These are phyloP conservation scores for Daldinia loculata DNA, from an alignment of 495 filamentous ascomycete species.

Conservation along the genomic window DNA sequence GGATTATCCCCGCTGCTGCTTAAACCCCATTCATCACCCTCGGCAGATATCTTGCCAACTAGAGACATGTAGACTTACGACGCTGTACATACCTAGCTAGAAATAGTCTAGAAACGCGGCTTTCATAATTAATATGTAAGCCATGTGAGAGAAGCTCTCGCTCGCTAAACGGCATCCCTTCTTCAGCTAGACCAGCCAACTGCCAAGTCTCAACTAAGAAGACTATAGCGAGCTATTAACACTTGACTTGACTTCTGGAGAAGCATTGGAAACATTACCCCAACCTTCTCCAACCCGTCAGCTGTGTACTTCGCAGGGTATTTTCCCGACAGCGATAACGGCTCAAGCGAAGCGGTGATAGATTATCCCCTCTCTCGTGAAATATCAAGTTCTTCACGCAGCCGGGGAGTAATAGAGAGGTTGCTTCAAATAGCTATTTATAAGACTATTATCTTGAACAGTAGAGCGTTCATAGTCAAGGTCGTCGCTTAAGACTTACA, in stretches of 20 bases:
- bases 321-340: slow-evolving; percentile 37
- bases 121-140: background rate
- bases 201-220: slow-evolving; percentile 9
- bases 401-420: background rate
- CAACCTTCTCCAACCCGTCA: slow-evolving; percentile 35
- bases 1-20: slow-evolving; percentile 20
- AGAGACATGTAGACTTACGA: background rate
- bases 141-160: background rate
- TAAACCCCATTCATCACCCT: slow-evolving; percentile 1
- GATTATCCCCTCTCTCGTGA: background rate
- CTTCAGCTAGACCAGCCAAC: background rate
- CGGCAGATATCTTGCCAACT: slow-evolving; percentile 28
- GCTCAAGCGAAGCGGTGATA: slow-evolving; percentile 8
- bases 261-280: slow-evolving; percentile 4
- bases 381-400: background rate
- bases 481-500: background rate
- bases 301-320: slow-evolving; percentile 11
- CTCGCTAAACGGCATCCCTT: background rate
- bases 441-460: background rate
- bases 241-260: background rate
- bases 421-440: background rate
- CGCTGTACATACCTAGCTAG: background rate
- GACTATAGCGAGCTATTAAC: slow-evolving; percentile 1
- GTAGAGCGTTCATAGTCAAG: background rate
- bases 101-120: background rate